Evolutionary conservation across 148 eudicot genomes (phyloP).

Genomic region (Diospyros lotus): DNA sequence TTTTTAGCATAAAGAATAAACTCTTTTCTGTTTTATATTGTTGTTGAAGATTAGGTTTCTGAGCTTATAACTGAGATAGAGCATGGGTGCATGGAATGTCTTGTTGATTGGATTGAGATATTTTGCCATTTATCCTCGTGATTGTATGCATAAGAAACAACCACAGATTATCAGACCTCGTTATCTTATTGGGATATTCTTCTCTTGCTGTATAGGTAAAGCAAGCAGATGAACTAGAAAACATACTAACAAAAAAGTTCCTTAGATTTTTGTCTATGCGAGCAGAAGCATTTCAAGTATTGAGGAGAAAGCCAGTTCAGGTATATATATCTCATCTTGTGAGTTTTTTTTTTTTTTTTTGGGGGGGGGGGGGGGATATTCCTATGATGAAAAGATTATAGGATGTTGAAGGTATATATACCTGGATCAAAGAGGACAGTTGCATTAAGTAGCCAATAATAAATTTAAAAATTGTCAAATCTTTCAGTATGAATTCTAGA

Average conservation of each 20-base stretch:
- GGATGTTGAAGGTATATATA: background rate
- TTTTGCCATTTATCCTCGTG: background rate
- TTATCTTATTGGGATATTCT: background rate
- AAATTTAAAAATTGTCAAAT: no score
- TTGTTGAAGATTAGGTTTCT: background rate
- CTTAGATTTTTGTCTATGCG: slow-evolving; percentile 97
- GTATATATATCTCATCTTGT: slow-evolving; percentile 26
- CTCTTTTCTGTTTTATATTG: background rate
- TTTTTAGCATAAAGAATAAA: no score
- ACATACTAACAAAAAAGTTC: slow-evolving; percentile 86
- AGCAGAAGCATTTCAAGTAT: slow-evolving; percentile 96
- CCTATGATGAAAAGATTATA: background rate
- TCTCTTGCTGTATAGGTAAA: slow-evolving; percentile 51
- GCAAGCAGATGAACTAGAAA: slow-evolving; percentile 97
- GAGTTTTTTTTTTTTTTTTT: background rate
- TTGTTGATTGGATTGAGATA: background rate
- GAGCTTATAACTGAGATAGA: background rate
- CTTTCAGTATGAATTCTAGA: no score
- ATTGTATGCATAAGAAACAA: background rate
- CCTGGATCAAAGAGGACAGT: no score
- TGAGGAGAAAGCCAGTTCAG: slow-evolving; percentile 97
- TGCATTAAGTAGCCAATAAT: no score
- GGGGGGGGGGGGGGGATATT: background rate
- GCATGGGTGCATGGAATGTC: background rate
- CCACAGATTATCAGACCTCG: background rate